phyloP scores from a whole-genome alignment of 1,139 yeast species.

The Zygoascus meyerae region DNA sequence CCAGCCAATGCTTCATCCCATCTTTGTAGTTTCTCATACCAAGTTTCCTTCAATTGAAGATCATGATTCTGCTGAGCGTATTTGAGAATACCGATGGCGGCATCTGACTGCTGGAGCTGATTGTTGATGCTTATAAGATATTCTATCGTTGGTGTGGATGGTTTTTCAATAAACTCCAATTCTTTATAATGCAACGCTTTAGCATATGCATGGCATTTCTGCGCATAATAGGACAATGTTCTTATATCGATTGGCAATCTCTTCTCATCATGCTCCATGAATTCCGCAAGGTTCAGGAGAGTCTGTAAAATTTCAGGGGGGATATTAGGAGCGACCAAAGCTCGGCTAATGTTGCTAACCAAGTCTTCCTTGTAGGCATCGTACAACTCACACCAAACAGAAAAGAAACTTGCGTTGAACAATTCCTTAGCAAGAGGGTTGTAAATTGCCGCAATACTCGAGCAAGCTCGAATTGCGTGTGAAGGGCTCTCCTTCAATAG shows the following conservation, averaged over 20 bases:
- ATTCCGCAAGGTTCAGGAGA: constrained; percentile 82
- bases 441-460: constrained; percentile 81
- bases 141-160: constrained; percentile 88
- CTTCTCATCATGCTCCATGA: constrained; percentile 96
- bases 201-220: constrained; percentile 94
- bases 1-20: constrained; percentile 98
- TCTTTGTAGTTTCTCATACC: constrained; percentile 94
- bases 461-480: constrained; percentile 90
- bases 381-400: constrained; percentile 92
- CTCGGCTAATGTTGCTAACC: constrained; percentile 78
- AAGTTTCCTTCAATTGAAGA: constrained; percentile 86
- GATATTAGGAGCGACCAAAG: constrained; percentile 81
- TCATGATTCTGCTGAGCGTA: constrained; percentile 95
- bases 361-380: constrained; percentile 91
- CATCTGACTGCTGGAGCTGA: constrained; percentile 93
- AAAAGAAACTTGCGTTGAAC: constrained; percentile 91
- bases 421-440: constrained; percentile 85
- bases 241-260: constrained; percentile 86
- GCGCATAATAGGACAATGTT: constrained; percentile 88
- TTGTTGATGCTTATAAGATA: constrained; percentile 88
- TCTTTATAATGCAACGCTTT: constrained; percentile 96
- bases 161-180: constrained; percentile 88
- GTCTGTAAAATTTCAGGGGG: constrained; percentile 96
- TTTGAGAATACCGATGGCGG: constrained; percentile 93
- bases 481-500: constrained; percentile 89